Conservation (phyloP, 2,329 filamentous ascomycete genomes). For the Capronia americana region DNA sequence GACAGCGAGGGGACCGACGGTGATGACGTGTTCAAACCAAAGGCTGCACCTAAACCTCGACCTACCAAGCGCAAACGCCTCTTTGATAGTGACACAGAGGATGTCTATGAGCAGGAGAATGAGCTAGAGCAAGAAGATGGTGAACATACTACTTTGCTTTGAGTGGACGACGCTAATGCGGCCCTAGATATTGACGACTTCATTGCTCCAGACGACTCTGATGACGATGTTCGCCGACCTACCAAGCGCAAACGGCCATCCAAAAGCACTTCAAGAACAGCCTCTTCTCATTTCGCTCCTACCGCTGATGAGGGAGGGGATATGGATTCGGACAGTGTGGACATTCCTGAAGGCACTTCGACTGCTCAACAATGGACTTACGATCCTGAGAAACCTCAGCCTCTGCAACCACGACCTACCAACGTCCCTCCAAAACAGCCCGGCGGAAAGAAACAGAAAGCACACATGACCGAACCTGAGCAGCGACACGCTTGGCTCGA, state of each 20-base stretch:
- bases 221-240: conserved; percentile 66
- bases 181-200: conserved; percentile 80
- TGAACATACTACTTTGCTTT: neutral
- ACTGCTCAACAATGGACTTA: conserved; percentile 84
- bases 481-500: conserved; percentile 90
- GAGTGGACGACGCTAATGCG: neutral
- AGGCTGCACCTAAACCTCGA: conserved; percentile 53
- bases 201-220: conserved; percentile 83
- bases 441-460: conserved; percentile 63
- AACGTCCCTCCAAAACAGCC: conserved; percentile 47
- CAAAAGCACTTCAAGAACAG: conserved; percentile 44
- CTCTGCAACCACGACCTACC: conserved; percentile 56
- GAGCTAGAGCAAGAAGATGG: conserved; percentile 64
- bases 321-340: conserved; percentile 62
- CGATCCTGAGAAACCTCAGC: conserved; percentile 65
- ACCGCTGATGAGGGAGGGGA: conserved; percentile 46
- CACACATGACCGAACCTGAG: conserved; percentile 80
- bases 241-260: conserved; percentile 73
- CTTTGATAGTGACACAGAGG: conserved; percentile 70
- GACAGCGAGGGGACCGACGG: conserved; percentile 74
- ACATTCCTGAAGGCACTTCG: conserved; percentile 63
- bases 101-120: conserved; percentile 71
- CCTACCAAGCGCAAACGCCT: conserved; percentile 65
- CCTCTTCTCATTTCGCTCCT: conserved; percentile 53
- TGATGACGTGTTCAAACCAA: conserved; percentile 70